phyloP scores from a whole-genome alignment of 1,284 basidiomycete species.

The Pascua sp. region DNA sequence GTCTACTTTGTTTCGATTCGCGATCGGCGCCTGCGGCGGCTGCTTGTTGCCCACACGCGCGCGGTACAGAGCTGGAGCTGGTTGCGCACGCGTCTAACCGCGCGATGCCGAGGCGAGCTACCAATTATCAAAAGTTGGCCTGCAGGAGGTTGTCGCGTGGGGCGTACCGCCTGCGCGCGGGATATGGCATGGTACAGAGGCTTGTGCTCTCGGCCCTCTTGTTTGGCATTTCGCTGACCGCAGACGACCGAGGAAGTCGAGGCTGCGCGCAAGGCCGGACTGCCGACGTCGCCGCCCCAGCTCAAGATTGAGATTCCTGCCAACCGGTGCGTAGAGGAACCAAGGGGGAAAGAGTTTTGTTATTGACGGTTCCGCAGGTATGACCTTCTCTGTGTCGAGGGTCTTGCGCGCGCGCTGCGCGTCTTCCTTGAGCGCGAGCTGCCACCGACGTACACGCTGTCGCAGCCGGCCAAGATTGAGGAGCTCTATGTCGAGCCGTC shows the following conservation, averaged over 20 bases:
- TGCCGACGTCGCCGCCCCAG: constrained; percentile 80
- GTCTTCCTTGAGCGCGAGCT: constrained; percentile 75
- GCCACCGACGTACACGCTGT: constrained; percentile 69
- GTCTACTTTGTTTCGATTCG: too few relatives aligned
- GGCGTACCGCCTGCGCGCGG: too few relatives aligned
- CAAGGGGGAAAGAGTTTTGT: background rate
- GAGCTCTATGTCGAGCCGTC: constrained; percentile 66
- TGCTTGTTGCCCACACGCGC: background rate
- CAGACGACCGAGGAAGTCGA: constrained; percentile 88
- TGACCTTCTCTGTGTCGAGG: constrained; percentile 95
- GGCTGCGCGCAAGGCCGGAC: constrained; percentile 71
- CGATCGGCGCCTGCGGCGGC: too few relatives aligned
- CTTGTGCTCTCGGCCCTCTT: too few relatives aligned
- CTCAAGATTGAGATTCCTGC: constrained; percentile 98
- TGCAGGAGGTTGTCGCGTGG: background rate
- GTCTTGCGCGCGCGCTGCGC: constrained; percentile 81
- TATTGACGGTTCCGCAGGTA: constrained; percentile 60
- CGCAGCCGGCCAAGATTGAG: constrained; percentile 64
- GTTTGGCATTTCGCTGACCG: background rate
- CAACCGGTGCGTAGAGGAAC: constrained; percentile 62
- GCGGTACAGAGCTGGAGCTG: background rate
- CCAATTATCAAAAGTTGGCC: too few relatives aligned
- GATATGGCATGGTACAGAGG: too few relatives aligned
- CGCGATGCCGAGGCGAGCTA: too few relatives aligned
- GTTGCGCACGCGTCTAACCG: too few relatives aligned